phyloP scores from a whole-genome alignment of 768 basidiomycete genomes.

The Butyriboletus loyo region DNA sequence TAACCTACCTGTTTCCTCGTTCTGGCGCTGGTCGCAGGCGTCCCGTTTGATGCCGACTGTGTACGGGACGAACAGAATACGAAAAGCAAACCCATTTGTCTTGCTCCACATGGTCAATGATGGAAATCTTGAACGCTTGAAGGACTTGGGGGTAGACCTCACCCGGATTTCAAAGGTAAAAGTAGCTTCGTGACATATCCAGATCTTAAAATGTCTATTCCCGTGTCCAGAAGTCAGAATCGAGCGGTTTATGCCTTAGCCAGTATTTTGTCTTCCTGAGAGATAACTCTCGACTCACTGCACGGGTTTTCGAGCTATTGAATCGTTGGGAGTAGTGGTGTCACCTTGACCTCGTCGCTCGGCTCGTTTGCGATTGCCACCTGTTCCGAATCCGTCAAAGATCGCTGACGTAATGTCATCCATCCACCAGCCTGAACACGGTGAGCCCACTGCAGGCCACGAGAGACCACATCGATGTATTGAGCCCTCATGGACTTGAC shows the following conservation, averaged over 20 bases:
- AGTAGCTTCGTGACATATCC: background rate
- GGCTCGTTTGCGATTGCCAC: no score
- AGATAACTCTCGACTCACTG: background rate
- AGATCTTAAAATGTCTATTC: background rate
- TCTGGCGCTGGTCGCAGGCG: no score
- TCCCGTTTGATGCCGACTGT: no score
- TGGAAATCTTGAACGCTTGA: no score
- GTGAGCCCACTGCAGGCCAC: background rate
- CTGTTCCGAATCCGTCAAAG: background rate
- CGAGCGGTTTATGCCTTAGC: no score
- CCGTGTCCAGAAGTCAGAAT: background rate
- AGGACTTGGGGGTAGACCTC: no score
- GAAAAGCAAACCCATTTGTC: no score
- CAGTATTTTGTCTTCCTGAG: background rate
- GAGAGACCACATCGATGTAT: slow-evolving; percentile 5
- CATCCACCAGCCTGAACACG: background rate
- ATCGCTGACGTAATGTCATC: slow-evolving; percentile 21
- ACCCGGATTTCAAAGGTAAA: background rate
- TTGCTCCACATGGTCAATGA: no score
- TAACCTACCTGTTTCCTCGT: no score
- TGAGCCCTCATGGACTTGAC: slow-evolving; percentile 20
- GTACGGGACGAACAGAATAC: no score
- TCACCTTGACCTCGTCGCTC: no score
- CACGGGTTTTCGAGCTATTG: background rate
- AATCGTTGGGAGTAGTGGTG: no score